A percentile compares a stretch with the other conserved stretches of the same genome.
phyloP scores from a whole-genome alignment of 495 filamentous ascomycete genomes.

The Elasticomyces elasticus region DNA sequence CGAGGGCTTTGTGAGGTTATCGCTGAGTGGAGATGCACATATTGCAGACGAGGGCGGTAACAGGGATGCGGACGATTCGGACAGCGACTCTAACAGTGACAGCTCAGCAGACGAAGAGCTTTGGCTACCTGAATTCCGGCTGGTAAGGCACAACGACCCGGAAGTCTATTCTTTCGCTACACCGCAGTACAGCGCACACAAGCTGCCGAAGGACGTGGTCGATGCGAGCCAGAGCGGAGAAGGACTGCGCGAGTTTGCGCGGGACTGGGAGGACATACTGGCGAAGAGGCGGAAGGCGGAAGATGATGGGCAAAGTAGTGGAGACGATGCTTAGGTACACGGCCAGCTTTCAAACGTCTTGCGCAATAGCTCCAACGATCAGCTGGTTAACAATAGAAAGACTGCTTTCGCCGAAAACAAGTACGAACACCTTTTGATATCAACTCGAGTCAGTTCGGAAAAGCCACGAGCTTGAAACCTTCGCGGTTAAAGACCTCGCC shows the following conservation, averaged over 20 bases:
- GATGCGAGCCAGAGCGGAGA: conserved; percentile 72
- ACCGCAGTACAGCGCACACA: conserved; percentile 87
- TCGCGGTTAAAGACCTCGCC: not conserved
- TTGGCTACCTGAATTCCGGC: conserved; percentile 64
- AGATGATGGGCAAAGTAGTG: conserved; percentile 34
- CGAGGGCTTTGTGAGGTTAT: conserved; percentile 21
- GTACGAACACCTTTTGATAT: no score
- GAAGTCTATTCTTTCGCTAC: conserved; percentile 77
- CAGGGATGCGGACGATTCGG: not conserved
- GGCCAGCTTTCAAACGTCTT: no score
- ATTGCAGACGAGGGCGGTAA: not conserved
- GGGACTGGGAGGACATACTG: conserved; percentile 74
- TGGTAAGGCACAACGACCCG: conserved; percentile 74
- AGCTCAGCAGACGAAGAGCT: conserved; percentile 41
- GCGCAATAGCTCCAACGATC: no score
- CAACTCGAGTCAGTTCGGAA: no score
- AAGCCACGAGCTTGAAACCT: not conserved
- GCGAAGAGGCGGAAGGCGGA: conserved; percentile 44
- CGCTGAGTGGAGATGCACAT: not conserved
- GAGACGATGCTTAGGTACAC: no score
- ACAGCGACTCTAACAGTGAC: not conserved
- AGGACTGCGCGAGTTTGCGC: conserved; percentile 75
- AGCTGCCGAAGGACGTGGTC: conserved; percentile 87
- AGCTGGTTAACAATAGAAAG: no score
- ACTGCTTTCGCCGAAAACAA: no score